These are phyloP conservation scores for Kalanchoe fedtschenkoi DNA, from an alignment of 164 flowering plant species.

Conservation along the genomic window DNA sequence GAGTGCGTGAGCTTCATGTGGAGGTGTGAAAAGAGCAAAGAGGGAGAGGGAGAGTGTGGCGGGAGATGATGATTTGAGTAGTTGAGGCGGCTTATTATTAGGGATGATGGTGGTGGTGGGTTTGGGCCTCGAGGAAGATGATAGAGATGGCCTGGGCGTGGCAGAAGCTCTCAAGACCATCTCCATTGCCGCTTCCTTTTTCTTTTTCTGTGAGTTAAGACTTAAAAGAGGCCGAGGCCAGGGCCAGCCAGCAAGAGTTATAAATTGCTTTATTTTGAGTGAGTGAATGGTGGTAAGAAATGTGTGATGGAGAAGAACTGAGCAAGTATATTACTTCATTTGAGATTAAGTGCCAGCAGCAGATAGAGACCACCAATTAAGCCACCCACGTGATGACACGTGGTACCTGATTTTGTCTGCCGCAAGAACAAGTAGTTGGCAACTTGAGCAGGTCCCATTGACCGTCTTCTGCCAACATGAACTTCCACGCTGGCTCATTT, in stretches of 20 bases:
- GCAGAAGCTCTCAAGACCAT: constrained; percentile 51
- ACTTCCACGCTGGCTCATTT: too few species aligned
- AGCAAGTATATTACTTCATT: too few species aligned
- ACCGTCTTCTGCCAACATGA: too few species aligned
- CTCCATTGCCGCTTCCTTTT: constrained; percentile 22
- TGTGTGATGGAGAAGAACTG: constrained; percentile 5
- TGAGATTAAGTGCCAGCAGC: too few species aligned
- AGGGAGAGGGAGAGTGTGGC: constrained; percentile 38
- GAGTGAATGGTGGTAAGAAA: constrained; percentile 1
- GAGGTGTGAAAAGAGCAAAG: constrained; percentile 37
- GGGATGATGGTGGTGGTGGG: constrained; percentile 8
- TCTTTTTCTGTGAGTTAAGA: too few species aligned
- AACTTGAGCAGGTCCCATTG: too few species aligned
- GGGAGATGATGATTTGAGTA: constrained; percentile 22
- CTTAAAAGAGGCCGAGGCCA: neutral
- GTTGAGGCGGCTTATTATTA: constrained; percentile 13
- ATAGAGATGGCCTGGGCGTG: constrained; percentile 29
- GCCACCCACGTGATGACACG: too few species aligned
- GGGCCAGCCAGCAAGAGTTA: neutral
- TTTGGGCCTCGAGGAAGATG: constrained; percentile 19
- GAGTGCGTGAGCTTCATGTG: constrained; percentile 53
- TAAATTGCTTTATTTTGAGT: neutral
- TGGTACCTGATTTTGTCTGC: too few species aligned
- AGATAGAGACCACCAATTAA: too few species aligned
- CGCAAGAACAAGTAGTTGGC: too few species aligned